phyloP scores from a whole-genome alignment of 257 asterid genomes.

The Eustoma russellianum region DNA sequence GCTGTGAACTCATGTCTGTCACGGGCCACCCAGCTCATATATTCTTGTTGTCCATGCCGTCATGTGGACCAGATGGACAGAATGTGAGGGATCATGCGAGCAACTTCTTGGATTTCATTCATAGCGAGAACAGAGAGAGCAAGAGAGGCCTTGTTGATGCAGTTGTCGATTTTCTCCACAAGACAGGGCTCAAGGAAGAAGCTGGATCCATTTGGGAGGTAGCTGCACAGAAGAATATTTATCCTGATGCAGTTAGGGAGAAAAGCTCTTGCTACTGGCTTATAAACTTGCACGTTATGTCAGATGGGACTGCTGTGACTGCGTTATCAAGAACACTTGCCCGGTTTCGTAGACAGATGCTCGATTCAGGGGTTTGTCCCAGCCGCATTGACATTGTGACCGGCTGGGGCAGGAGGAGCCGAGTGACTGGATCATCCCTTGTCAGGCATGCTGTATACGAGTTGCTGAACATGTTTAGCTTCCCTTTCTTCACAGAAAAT shows the following conservation, averaged over 20 bases:
- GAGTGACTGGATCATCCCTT: conserved; percentile 79
- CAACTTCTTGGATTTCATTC: conserved; percentile 76
- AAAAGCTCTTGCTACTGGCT: conserved; percentile 78
- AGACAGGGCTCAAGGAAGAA: conserved; percentile 85
- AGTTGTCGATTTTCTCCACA: conserved; percentile 82
- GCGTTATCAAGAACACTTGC: conserved; percentile 91
- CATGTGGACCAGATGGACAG: conserved; percentile 83
- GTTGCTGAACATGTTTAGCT: conserved; percentile 51
- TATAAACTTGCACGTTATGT: conserved; percentile 90
- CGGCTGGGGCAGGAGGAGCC: conserved; percentile 93
- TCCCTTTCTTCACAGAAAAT: conserved; percentile 62
- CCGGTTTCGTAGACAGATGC: conserved; percentile 72
- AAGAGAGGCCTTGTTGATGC: conserved; percentile 90
- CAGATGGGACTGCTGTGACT: conserved; percentile 91
- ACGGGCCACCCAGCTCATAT: conserved; percentile 83
- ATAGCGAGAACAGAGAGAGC: conserved; percentile 93
- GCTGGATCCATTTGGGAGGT: conserved; percentile 97
- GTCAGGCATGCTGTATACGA: conserved; percentile 78
- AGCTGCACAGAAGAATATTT: conserved; percentile 73
- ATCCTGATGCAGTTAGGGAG: conserved; percentile 83
- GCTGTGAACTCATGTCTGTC: conserved; percentile 69
- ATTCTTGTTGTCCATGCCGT: conserved; percentile 73
- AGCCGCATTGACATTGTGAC: conserved; percentile 79
- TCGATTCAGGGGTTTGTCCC: conserved; percentile 52
- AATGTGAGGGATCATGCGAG: conserved; percentile 77